A percentile compares a stretch with the other conserved stretches of the same genome.
phyloP scores from a whole-genome alignment of 2,329 filamentous ascomycete genomes.

The Apiospora kogelbergensis region DNA sequence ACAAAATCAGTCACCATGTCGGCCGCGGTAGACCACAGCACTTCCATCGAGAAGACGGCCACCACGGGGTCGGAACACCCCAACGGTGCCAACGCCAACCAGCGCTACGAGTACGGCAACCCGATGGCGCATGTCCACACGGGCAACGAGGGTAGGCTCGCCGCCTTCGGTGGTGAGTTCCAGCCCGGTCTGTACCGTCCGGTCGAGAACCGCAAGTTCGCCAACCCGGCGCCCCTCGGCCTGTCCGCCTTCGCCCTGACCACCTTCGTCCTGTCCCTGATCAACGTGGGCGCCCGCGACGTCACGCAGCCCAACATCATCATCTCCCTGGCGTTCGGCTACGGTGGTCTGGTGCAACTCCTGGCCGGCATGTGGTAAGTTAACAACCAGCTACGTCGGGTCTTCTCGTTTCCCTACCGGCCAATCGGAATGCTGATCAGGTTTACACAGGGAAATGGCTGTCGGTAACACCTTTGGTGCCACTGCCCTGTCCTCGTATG shows the following conservation, averaged over 20 bases:
- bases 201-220: constrained; percentile 68
- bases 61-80: background rate
- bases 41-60: background rate
- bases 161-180: constrained; percentile 71
- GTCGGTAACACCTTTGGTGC: constrained; percentile 87
- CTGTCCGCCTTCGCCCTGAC: constrained; percentile 79
- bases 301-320: constrained; percentile 65
- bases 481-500: constrained; percentile 77
- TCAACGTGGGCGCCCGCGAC: constrained; percentile 68
- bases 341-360: constrained; percentile 77
- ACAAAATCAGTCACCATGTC: background rate
- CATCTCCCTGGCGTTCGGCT: constrained; percentile 68
- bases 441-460: constrained; percentile 69
- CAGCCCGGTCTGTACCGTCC: constrained; percentile 69
- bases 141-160: constrained; percentile 39
- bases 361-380: constrained; percentile 84
- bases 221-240: constrained; percentile 76
- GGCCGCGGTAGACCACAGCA: background rate
- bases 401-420: background rate
- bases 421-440: constrained; percentile 15
- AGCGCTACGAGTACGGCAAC: constrained; percentile 26
- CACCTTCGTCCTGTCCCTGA: constrained; percentile 73
- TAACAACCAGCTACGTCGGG: background rate
- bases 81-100: background rate
- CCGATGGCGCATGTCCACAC: constrained; percentile 38